Evolutionary conservation across 1,139 yeast genomes (phyloP).

Genomic region (Pichia sp.): DNA sequence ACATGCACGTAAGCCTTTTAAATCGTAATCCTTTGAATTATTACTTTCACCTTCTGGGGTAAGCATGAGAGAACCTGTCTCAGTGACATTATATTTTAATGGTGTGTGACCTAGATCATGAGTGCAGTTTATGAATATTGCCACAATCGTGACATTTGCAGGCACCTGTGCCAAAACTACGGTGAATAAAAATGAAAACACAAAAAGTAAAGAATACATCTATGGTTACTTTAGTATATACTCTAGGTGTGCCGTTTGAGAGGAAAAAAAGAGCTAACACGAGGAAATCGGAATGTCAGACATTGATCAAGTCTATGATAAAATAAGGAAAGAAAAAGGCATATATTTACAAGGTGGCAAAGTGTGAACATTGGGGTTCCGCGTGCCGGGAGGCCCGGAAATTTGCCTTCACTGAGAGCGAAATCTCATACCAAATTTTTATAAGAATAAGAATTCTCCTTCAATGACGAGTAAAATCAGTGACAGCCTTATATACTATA

Average conservation of each 20-base stretch:
- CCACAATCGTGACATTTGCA: constrained; percentile 1
- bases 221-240: neutral
- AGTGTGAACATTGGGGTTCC: neutral
- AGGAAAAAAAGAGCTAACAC: neutral
- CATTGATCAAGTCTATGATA: neutral
- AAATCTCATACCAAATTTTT: neutral
- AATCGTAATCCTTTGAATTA: constrained; percentile 2
- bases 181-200: neutral
- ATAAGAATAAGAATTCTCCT: neutral
- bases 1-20: neutral
- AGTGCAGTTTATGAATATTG: neutral
- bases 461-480: neutral
- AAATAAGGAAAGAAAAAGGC: neutral
- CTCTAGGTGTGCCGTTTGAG: neutral
- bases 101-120: neutral
- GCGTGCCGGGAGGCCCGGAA: neutral
- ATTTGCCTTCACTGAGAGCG: neutral
- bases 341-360: neutral
- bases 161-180: neutral
- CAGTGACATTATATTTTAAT: constrained; percentile 1
- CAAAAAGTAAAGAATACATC: neutral
- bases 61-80: neutral
- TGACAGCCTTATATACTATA: neutral
- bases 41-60: neutral
- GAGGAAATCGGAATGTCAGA: neutral